These are phyloP conservation scores for Moricandia moricandioides DNA, from an alignment of 345 rosid species.

Conservation along the genomic window DNA sequence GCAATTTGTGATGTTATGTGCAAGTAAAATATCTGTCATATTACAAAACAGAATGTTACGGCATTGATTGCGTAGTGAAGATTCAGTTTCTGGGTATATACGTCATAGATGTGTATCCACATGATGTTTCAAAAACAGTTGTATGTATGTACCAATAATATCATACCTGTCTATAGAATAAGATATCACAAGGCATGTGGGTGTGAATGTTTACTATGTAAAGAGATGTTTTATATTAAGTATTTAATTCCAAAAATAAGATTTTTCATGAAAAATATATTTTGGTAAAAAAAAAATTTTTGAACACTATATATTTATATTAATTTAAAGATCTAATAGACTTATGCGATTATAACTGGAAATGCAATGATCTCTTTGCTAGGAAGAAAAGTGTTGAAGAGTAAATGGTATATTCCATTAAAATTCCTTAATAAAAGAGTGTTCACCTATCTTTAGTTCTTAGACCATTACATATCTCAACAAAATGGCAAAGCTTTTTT, in stretches of 20 bases:
- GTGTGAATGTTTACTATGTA: background rate
- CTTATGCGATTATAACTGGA: too few relatives aligned
- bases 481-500: background rate
- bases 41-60: slow-evolving; percentile 31
- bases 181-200: slow-evolving; percentile 19
- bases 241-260: too few relatives aligned
- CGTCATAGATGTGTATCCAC: slow-evolving; percentile 18
- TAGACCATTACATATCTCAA: background rate
- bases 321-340: too few relatives aligned
- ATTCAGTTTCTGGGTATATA: slow-evolving; percentile 22
- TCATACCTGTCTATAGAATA: slow-evolving; percentile 3
- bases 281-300: too few relatives aligned
- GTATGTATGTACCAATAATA: background rate
- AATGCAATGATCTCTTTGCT: too few relatives aligned
- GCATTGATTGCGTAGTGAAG: slow-evolving; percentile 21
- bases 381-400: too few relatives aligned
- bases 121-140: background rate
- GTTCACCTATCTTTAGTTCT: too few relatives aligned
- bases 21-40: background rate
- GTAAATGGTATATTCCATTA: too few relatives aligned
- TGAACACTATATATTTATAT: too few relatives aligned
- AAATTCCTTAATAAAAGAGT: too few relatives aligned
- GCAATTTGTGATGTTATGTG: slow-evolving; percentile 10
- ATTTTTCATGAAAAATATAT: too few relatives aligned
- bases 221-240: background rate